These are phyloP conservation scores for Singerocomus rubriflavus DNA, from an alignment of 1,284 basidiomycete genomes.

Conservation along the genomic window DNA sequence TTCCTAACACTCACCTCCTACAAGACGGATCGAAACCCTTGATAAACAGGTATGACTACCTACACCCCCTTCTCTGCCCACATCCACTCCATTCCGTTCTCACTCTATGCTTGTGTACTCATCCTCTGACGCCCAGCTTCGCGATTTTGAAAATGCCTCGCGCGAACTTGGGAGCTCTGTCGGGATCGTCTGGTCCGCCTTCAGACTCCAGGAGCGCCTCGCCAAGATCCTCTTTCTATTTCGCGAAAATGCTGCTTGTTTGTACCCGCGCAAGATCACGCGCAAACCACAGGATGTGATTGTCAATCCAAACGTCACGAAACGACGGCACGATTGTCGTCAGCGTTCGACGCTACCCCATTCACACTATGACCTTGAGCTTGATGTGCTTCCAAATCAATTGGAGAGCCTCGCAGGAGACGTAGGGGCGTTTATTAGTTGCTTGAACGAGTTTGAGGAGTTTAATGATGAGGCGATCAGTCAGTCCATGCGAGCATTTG, in stretches of 20 bases:
- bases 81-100: background rate
- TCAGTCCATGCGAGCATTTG: constrained; percentile 46
- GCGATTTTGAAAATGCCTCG: constrained; percentile 34
- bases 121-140: constrained; percentile 20
- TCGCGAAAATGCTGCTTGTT: constrained; percentile 33
- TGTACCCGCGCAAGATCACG: constrained; percentile 31
- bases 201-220: constrained; percentile 31
- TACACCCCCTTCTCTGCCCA: background rate
- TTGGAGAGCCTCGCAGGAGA: constrained; percentile 45
- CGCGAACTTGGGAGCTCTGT: constrained; percentile 35
- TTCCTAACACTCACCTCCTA: background rate
- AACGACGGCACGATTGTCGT: constrained; percentile 25
- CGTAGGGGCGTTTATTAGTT: constrained; percentile 47
- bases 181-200: constrained; percentile 33
- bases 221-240: constrained; percentile 33
- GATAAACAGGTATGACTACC: constrained; percentile 30
- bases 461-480: constrained; percentile 55
- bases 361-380: constrained; percentile 25
- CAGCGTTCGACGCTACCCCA: constrained; percentile 14
- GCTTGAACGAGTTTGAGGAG: constrained; percentile 53
- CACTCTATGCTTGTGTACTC: background rate
- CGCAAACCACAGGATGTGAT: constrained; percentile 27
- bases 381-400: constrained; percentile 33
- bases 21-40: constrained; percentile 30
- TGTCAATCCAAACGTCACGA: constrained; percentile 31